These are phyloP conservation scores for Alternaria viburni DNA, from an alignment of 2,329 filamentous ascomycete species.

Conservation along the genomic window DNA sequence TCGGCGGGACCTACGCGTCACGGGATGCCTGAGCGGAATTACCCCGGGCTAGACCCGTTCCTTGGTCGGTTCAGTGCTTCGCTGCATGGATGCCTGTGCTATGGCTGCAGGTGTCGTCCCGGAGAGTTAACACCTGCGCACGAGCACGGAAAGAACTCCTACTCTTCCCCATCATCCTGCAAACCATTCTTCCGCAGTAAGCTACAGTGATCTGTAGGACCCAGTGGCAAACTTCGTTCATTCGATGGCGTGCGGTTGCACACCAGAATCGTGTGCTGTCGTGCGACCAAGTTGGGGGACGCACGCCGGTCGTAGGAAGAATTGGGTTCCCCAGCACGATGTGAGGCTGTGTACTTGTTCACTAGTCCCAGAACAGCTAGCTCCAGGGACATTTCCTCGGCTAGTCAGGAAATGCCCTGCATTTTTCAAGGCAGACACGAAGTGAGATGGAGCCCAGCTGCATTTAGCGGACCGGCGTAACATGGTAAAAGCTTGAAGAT, in stretches of 20 bases:
- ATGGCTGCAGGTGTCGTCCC: not conserved
- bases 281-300: accelerated
- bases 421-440: not conserved
- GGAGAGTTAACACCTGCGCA: not conserved
- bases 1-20: not conserved
- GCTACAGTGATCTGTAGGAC: accelerated
- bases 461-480: not conserved
- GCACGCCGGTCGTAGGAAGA: not conserved
- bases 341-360: not conserved
- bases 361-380: not conserved
- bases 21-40: slow-evolving; percentile 6
- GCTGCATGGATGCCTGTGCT: not conserved
- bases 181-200: not conserved
- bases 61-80: not conserved
- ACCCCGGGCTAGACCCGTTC: not conserved
- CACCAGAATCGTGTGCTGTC: not conserved
- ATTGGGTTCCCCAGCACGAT: not conserved
- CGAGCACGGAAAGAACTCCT: not conserved
- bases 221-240: accelerated
- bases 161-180: not conserved
- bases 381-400: not conserved
- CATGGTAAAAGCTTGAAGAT: not conserved
- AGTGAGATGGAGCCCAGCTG: too few species aligned
- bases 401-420: not conserved
- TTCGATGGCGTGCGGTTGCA: accelerated